These are phyloP conservation scores for Claviceps fusiformis DNA, from an alignment of 2,329 filamentous ascomycete genomes.

Conservation along the genomic window DNA sequence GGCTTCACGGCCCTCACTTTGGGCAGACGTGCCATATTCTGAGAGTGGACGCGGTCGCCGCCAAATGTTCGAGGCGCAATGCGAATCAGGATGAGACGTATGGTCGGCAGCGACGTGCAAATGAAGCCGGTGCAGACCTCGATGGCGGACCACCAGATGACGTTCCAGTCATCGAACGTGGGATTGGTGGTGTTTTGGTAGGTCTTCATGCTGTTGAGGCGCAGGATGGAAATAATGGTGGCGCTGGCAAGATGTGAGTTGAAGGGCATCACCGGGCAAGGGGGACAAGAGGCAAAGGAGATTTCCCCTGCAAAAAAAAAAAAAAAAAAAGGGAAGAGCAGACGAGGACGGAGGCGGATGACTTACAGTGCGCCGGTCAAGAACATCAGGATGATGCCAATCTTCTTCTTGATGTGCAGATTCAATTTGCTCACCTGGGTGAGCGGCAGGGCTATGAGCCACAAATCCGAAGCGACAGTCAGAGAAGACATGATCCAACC, in stretches of 20 bases:
- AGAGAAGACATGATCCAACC: neutral
- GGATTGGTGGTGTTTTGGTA: constrained; percentile 1
- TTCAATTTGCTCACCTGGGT: neutral
- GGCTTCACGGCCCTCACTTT: neutral
- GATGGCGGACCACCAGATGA: constrained; percentile 2
- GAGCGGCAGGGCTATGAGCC: constrained; percentile 3
- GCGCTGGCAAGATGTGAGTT: neutral
- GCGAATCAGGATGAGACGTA: constrained; percentile 2
- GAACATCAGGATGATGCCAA: constrained; percentile 4
- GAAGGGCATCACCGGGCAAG: no score
- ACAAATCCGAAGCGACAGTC: constrained; percentile 1
- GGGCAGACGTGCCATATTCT: neutral
- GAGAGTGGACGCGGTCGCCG: neutral
- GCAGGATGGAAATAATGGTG: constrained; percentile 3
- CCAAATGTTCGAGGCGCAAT: neutral
- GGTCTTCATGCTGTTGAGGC: neutral
- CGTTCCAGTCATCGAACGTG: constrained; percentile 1
- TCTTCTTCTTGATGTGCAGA: constrained; percentile 4
- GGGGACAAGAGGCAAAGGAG: no score
- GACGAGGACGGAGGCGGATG: no score
- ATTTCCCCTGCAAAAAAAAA: no score
- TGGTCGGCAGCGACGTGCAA: constrained; percentile 1
- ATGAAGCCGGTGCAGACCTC: constrained; percentile 3
- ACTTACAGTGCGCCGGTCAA: constrained; percentile 2
- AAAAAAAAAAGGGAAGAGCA: neutral